Base-by-base conservation (phyloP, 768 basidiomycete genomes). In the Suillus ampliporus region DNA sequence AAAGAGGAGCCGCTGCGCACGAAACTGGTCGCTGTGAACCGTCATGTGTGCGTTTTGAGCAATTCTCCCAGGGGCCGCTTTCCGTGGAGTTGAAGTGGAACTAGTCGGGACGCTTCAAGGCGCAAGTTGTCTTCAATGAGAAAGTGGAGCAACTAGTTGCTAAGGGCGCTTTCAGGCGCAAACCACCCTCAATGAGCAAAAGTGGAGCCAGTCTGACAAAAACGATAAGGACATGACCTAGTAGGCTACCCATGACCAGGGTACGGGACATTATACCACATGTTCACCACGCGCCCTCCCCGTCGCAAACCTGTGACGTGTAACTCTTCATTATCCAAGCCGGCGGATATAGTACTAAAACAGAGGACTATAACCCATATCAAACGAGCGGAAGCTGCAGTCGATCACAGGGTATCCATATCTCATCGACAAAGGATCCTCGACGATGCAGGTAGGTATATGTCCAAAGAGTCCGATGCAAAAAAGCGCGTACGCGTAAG, bases 381-480 rank as follows among this genome's bases (percentile, higher is more conserved):
- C 59, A 60, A 71, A 70, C 59, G 68, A 71, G 59, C 41, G 71
- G 69, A 15, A 51, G 40, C 66, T 64, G 62, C 62, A 44, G 61
- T 64, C 60, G 43, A 50, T 62, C 60, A 58, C 9, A 41, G 23
- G 44, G 21, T 58, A 34, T 61, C 58, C 56, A 51, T 58, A 53
- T 41, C 41, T 35, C 41, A 52, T 46, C 40, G 38, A 54, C 46
- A 51, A 37, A 21, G 62, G 58, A 61, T 64, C 61, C 65, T n/a
- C 50, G 58, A 68, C 62, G 53, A 59, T 52, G 54, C 60, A 61
- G 60, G 66, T 68, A 61, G 57, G 58, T 56, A 51, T 63, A 43
- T 63, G 68, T 74, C 69, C 71, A 51, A 68, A 64, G 47, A 17
- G 69, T 74, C 69, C 72, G 54, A 63, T 61, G 60, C 64, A 64